These are phyloP conservation scores for Lactifluus hygrophoroides DNA, from an alignment of 768 basidiomycete species.

Conservation along the genomic window DNA sequence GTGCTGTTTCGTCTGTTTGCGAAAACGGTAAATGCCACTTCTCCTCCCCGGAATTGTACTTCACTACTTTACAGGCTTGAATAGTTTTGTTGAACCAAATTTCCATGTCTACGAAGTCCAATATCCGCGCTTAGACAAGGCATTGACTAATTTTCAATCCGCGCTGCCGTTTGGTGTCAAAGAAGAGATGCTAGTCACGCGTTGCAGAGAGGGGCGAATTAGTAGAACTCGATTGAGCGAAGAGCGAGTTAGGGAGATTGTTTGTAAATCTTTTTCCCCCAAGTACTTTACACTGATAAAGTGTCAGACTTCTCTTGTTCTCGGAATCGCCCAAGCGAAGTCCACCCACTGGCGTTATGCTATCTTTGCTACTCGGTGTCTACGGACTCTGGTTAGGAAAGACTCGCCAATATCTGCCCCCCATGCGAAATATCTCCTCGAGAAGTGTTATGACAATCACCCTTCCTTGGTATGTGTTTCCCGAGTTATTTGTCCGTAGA, in stretches of 20 bases:
- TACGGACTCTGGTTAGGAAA: slow-evolving; percentile 60
- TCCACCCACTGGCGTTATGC: slow-evolving; percentile 75
- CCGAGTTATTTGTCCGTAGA: not conserved
- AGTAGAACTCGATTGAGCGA: slow-evolving; percentile 37
- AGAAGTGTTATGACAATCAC: slow-evolving; percentile 53
- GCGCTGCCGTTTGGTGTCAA: slow-evolving; percentile 27
- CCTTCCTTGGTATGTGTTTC: slow-evolving; percentile 50
- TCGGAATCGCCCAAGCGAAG: slow-evolving; percentile 50
- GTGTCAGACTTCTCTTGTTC: slow-evolving; percentile 34
- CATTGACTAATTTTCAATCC: slow-evolving; percentile 32
- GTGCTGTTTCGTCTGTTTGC: slow-evolving; percentile 52
- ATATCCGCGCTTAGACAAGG: slow-evolving; percentile 34
- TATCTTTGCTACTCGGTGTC: slow-evolving; percentile 57
- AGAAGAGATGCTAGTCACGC: slow-evolving; percentile 33
- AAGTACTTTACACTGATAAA: slow-evolving; percentile 6
- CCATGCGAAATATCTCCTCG: slow-evolving; percentile 50
- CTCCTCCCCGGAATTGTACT: slow-evolving; percentile 10
- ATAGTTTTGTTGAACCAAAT: slow-evolving; percentile 53
- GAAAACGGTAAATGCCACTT: slow-evolving; percentile 43
- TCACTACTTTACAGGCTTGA: slow-evolving; percentile 38
- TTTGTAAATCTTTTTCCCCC: slow-evolving; percentile 27
- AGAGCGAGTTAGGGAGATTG: slow-evolving; percentile 35
- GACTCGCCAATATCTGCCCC: slow-evolving; percentile 44
- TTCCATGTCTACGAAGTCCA: slow-evolving; percentile 46
- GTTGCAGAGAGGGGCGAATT: slow-evolving; percentile 38